Evolutionary conservation across 139 green algal genomes (phyloP), one percentile per base, ranked within the genome.

Genomic region (Gonium pectorale): DNA sequence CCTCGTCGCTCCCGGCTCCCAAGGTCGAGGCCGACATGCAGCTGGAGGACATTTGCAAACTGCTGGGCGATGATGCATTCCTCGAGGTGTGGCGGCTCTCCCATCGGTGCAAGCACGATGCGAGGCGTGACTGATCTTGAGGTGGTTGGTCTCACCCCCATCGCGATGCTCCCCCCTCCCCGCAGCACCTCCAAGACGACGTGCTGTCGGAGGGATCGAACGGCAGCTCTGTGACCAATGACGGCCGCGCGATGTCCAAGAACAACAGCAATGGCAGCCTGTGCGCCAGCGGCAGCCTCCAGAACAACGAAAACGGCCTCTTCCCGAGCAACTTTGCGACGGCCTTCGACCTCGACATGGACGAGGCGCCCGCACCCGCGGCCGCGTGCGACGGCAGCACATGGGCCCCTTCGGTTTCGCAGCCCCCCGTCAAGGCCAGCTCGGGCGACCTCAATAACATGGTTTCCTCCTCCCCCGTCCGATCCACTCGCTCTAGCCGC

Each of bases 391-490:
- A 60, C 22, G n/a, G 41, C 52, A 81, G 54, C 41, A 29, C 29
- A 9, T n/a, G n/a, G 35, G 40, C 74, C 19, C 31, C 74, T 13
- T 17, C 33, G 33, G n/a, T n/a, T n/a, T n/a, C 37, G 17, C 46
- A 27, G 35, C 7, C 38, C 26, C 37, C 73, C 33, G 29, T 31
- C 24, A 83, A 83, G 52, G 46, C 77, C 0, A 64, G 21, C 31
- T 74, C 60, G 2, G 77, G 60, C 3, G 77, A 83, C 35, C 77
- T 83, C 3, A 83, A 83, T 62, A 83, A 83, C 63, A n/a, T 83
- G 31, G 59, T 83, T 13, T 27, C 74, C 37, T 69, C 75, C 21
- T 82, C 75, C 4, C 56, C 77, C 13, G 15, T 43, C 19, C 51
- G 46, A 27, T 51, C 62, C 21, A 73, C 77, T 11, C 77, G 77